Conservation (phyloP, 768 basidiomycete genomes). For the Boletus barrowsii region DNA sequence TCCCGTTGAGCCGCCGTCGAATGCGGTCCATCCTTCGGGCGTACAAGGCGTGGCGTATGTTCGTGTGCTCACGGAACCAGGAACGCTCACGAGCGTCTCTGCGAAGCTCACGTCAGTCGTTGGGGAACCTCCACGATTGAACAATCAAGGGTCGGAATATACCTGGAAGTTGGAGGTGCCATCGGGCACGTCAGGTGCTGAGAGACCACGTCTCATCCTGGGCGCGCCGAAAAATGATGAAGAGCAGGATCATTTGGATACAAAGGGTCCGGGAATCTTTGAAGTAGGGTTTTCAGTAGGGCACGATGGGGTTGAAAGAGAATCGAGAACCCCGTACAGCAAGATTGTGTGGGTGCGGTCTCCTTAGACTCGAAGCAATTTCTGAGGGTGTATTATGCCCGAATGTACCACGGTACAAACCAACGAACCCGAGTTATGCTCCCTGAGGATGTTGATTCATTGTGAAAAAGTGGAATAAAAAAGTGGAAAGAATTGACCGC, state of each 20-base stretch:
- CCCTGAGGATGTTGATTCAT: too few species aligned
- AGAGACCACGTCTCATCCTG: conserved; percentile 35
- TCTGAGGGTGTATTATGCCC: background rate
- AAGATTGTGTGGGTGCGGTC: conserved; percentile 42
- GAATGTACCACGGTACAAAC: too few species aligned
- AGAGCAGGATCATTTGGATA: conserved; percentile 32
- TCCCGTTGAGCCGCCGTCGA: conserved; percentile 44
- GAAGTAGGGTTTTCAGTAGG: conserved; percentile 52
- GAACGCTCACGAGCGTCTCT: conserved; percentile 30
- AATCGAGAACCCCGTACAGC: conserved; percentile 45
- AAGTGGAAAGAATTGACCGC: conserved; percentile 16
- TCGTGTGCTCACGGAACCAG: conserved; percentile 36
- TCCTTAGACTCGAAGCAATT: background rate
- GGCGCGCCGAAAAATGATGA: conserved; percentile 34
- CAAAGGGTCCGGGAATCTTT: conserved; percentile 40
- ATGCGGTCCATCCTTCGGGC: conserved; percentile 48
- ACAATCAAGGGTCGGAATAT: conserved; percentile 21
- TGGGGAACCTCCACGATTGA: conserved; percentile 37
- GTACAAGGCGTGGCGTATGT: conserved; percentile 51
- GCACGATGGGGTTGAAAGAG: conserved; percentile 29
- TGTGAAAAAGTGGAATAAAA: background rate
- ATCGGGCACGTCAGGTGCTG: conserved; percentile 2
- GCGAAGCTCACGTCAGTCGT: conserved; percentile 48
- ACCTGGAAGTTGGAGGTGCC: conserved; percentile 46
- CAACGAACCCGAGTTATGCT: too few species aligned